These are phyloP conservation scores for Boletellus ananas DNA, from an alignment of 768 basidiomycete genomes.

Conservation along the genomic window DNA sequence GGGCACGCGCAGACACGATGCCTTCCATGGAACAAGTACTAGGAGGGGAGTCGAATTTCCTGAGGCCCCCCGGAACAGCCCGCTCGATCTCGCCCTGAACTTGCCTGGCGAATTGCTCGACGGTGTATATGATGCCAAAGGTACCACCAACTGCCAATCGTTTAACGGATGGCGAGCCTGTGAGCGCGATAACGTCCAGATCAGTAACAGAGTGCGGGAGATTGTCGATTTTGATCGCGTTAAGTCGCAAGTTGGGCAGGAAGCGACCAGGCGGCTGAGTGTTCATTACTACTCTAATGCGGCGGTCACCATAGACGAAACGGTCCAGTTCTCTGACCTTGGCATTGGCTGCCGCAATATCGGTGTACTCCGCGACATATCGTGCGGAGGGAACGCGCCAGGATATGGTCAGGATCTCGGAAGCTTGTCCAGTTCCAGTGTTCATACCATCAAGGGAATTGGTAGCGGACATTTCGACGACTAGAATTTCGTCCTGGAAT, in stretches of 20 bases:
- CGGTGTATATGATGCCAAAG: constrained; percentile 17
- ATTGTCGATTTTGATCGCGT: constrained; percentile 42
- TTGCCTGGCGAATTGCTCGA: constrained; percentile 16
- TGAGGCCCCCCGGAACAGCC: constrained; percentile 14
- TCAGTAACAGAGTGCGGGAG: constrained; percentile 32
- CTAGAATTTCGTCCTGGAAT: constrained; percentile 41
- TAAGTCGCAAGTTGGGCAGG: constrained; percentile 23
- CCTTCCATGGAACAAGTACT: constrained; percentile 27
- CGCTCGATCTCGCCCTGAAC: constrained; percentile 25
- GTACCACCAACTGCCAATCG: constrained; percentile 23
- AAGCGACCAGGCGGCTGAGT: constrained; percentile 32
- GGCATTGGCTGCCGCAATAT: constrained; percentile 14
- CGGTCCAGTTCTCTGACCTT: constrained; percentile 39
- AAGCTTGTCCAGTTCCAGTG: constrained; percentile 27
- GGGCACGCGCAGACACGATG: constrained; percentile 36
- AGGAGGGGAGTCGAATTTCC: constrained; percentile 26
- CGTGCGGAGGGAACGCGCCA: constrained; percentile 49
- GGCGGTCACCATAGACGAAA: constrained; percentile 36
- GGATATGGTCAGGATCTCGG: constrained; percentile 43
- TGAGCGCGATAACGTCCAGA: constrained; percentile 27
- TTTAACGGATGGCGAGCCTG: constrained; percentile 27
- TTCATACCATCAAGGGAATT: constrained; percentile 42
- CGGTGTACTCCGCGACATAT: constrained; percentile 43
- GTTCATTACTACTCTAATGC: constrained; percentile 47
- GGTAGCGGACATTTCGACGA: constrained; percentile 41